Base-by-base conservation (phyloP, 768 basidiomycete species). In the Lyophyllum semitale region DNA sequence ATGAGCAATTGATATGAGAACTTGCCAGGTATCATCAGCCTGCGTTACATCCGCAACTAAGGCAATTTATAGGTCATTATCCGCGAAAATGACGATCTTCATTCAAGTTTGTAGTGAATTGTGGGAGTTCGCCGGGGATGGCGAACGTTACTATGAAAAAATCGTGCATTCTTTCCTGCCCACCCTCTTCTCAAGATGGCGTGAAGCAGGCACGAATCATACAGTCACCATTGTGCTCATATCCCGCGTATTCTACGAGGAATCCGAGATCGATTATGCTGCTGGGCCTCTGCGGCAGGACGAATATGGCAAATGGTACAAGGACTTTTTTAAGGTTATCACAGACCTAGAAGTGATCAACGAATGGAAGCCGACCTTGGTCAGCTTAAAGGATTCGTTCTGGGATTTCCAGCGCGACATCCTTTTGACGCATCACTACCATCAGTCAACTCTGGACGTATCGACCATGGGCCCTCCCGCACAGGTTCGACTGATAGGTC, bases 151-250 rank as follows among this genome's bases (percentile, higher is more conserved):
- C 71, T 89, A 93, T 66, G 97, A 98, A 69, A 98, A 98, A 74
- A 91, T 96, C n/a, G 89, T 96, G 2, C 95, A 98, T 67, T 93
- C 95, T 3, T 98, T 98, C 74, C 83, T 99, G 8, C 95, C 96
- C 1, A 83, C 89, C 13, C 81, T 98, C 3, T 95, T 98, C 63
- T 70, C 81, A 11, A 88, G 86, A 58, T 98, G 95, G 95, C 77
- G 82, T 42, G 86, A 89, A 53, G 81, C 87, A 4, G 85, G 87
- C 32, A 92, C 96, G 25, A 95, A 94, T 49, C 97, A 99, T 65
- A 91, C 88, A 8, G 90, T 96, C 52, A 95, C 95, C 17, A 91
- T 99, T 61, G 92, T 98, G 51, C 84, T 98, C 46, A 91, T 98
- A 57, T 95, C 95, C 2, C 84, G 97, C 43, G 92, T 98, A 15